phyloP scores from a whole-genome alignment of 2,329 filamentous ascomycete species.

The Aspergillus caelatus region DNA sequence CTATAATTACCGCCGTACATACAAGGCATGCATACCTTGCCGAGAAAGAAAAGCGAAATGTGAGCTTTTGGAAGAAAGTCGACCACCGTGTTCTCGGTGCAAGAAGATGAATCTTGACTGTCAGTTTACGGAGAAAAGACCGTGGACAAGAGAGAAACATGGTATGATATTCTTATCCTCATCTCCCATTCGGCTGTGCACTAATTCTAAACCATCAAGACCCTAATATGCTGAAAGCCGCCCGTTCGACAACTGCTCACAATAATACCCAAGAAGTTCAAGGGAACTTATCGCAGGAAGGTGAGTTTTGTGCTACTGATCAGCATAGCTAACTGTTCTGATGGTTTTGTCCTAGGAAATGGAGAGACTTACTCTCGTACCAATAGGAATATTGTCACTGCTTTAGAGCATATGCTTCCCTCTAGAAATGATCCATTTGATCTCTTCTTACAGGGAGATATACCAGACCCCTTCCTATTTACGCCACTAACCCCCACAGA shows the following conservation, averaged over 20 bases:
- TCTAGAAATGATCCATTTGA: background rate
- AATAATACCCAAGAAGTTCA: background rate
- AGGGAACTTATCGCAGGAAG: background rate
- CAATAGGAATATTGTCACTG: background rate
- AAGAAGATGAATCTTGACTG: slow-evolving; percentile 47
- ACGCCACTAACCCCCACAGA: background rate
- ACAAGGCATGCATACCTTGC: slow-evolving; percentile 53
- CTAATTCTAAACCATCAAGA: background rate
- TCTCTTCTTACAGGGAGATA: background rate
- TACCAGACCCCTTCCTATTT: background rate
- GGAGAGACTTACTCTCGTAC: background rate
- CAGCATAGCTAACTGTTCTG: background rate
- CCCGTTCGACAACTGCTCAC: background rate
- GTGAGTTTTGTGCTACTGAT: background rate
- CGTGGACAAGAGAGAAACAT: slow-evolving; percentile 23
- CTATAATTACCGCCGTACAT: slow-evolving; percentile 48
- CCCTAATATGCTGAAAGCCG: background rate
- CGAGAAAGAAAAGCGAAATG: slow-evolving; percentile 51
- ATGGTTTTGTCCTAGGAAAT: background rate
- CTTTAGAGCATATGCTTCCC: background rate
- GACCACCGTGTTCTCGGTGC: slow-evolving; percentile 44
- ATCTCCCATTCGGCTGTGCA: background rate
- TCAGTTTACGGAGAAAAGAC: slow-evolving; percentile 35
- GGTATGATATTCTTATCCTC: slow-evolving; percentile 25
- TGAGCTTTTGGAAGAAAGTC: slow-evolving; percentile 37